Base-by-base conservation (phyloP, 1,139 yeast genomes). In the Starmera stellimalicola region DNA sequence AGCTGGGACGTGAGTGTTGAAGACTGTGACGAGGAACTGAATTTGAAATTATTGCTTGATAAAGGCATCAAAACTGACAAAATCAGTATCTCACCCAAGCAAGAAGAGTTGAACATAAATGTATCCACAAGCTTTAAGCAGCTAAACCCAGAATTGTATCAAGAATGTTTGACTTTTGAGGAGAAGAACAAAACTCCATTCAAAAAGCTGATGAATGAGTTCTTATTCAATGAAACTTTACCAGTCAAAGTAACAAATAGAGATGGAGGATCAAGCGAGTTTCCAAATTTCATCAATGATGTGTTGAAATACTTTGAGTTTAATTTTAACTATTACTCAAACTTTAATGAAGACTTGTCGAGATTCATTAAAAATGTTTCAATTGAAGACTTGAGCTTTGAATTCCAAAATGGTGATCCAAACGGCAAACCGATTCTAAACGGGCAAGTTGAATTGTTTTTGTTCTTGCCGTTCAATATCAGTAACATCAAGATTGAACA, bases 111-210 rank as follows among this genome's bases (percentile, higher is more conserved):
- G 6, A 18, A 12, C 2, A 27, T 47, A 3, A 31, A 37, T 17
- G 30, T 48, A 16, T 33, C 33, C 9, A 34, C 40, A 4, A 36
- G 18, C 18, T 35, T 37, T 11, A 47, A 33, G 12, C 40, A 16
- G 22, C 42, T 35, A 19, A 43, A 32, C 29, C 45, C 33, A 10
- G 33, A 16, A 5, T 48, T 47, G 14, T 30, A 19, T 7, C 28
- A 30, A 9, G 37, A 36, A n/a, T 55, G 58, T 7, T 34, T 46
- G 3, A 27, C 8, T 15, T 7, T 18, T 11, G 34, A 50, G 11
- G 50, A 57, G 3, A 36, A 51, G 7, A 14, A 22, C 12, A 22
- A 22, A 22, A 54, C 66, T 1, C 66, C 68, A 7, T 43, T 63
- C 35, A 49, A 58, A 5, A 40, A 36, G 7, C 31, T 62, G 3